phyloP scores from a whole-genome alignment of 2,329 filamentous ascomycete genomes.

The Neurospora sp. region DNA sequence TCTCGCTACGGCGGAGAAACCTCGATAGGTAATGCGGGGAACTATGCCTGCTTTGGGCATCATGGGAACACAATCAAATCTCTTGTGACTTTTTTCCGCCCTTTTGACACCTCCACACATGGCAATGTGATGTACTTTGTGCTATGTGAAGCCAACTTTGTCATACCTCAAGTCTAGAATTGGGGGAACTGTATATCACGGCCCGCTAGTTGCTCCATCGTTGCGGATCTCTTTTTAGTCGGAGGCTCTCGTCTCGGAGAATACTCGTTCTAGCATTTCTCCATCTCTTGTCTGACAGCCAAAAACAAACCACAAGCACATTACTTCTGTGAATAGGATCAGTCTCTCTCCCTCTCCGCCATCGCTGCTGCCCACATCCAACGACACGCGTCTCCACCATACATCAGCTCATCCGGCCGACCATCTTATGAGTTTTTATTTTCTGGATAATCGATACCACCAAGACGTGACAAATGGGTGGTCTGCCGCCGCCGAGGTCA shows the following conservation, averaged over 20 bases:
- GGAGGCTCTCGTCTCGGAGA: background rate
- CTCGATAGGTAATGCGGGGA: background rate
- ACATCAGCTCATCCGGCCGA: background rate
- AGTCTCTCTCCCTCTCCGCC: background rate
- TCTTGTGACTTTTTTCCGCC: background rate
- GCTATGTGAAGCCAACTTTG: background rate
- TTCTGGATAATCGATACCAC: too few relatives aligned
- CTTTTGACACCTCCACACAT: background rate
- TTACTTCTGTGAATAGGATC: background rate
- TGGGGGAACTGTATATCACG: background rate
- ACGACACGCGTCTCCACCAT: background rate
- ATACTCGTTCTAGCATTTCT: background rate
- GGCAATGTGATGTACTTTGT: background rate
- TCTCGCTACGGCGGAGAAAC: background rate
- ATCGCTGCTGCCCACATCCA: background rate
- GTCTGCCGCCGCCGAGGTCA: background rate
- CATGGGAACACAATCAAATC: background rate
- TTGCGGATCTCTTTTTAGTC: background rate
- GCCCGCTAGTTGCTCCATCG: background rate
- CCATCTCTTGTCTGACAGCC: background rate
- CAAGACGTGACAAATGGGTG: background rate
- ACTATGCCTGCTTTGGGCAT: background rate
- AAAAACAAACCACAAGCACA: background rate
- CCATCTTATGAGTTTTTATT: background rate
- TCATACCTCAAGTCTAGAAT: background rate